phyloP scores from a whole-genome alignment of 148 eudicot genomes.

The Limonium bicolor region DNA sequence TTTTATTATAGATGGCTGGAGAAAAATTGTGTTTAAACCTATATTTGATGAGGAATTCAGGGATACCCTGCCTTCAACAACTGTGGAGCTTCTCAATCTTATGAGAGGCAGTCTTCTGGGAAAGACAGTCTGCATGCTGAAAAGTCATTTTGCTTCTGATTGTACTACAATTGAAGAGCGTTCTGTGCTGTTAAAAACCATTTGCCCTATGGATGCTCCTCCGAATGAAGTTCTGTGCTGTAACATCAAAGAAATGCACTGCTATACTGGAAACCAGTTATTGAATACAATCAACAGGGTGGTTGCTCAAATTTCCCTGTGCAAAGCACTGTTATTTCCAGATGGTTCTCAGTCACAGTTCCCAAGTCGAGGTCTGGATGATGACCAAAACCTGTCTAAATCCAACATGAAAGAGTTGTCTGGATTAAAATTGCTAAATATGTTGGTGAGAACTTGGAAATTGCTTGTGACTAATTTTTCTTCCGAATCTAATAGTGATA shows the following conservation, averaged over 20 bases:
- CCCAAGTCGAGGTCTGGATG: constrained; percentile 12
- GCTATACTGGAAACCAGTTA: constrained; percentile 27
- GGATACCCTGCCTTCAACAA: constrained; percentile 19
- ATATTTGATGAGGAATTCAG: constrained; percentile 31
- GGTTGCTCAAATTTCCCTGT: constrained; percentile 45
- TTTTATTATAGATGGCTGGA: constrained; percentile 55
- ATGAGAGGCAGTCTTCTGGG: constrained; percentile 53
- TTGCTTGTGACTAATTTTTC: constrained; percentile 40
- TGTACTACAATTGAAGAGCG: constrained; percentile 22
- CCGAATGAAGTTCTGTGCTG: constrained; percentile 28
- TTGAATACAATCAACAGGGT: constrained; percentile 38
- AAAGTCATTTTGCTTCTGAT: constrained; percentile 20
- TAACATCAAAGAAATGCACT: constrained; percentile 14
- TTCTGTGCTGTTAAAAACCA: constrained; percentile 33
- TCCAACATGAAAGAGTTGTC: constrained; percentile 14
- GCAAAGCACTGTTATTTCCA: constrained; percentile 41
- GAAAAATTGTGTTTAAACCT: constrained; percentile 31
- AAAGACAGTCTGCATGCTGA: constrained; percentile 36
- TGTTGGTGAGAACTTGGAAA: constrained; percentile 52
- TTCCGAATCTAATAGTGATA: constrained; percentile 8
- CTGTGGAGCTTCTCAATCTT: constrained; percentile 31
- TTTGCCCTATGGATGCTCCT: constrained; percentile 20
- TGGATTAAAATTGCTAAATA: constrained; percentile 31
- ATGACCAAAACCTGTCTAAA: constrained; percentile 7
- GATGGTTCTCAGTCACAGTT: constrained; percentile 12